These are phyloP conservation scores for Linnemannia schmuckeri DNA, from an alignment of 192 early-diverging fungal genomes.

Conservation along the genomic window DNA sequence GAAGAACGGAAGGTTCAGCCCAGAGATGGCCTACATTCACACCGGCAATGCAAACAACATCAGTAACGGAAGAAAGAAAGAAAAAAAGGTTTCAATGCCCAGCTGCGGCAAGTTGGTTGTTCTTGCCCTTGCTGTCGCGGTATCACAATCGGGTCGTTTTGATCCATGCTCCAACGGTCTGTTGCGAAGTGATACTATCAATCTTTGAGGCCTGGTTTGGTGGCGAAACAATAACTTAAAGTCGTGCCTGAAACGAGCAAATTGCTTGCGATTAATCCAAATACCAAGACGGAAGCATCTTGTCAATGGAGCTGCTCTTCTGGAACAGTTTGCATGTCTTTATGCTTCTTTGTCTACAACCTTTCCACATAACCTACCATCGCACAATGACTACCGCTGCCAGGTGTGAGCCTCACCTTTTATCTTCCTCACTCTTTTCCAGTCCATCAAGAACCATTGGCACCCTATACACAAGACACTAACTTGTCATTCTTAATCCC, in stretches of 20 bases:
- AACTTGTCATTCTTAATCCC: not conserved
- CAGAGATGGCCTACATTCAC: not conserved
- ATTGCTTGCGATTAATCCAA: not conserved
- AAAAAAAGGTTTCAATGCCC: not conserved
- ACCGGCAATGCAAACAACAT: not conserved
- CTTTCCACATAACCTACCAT: not conserved
- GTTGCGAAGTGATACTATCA: not conserved
- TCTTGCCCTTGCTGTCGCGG: too few species aligned
- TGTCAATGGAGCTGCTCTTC: too few species aligned
- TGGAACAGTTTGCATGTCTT: not conserved
- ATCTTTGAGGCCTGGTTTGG: not conserved
- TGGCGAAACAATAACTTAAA: not conserved
- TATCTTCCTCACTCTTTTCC: not conserved
- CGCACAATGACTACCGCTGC: conserved; percentile 60
- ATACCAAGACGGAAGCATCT: not conserved
- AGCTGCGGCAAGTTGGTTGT: too few species aligned
- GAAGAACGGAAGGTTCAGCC: not conserved
- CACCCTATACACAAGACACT: not conserved
- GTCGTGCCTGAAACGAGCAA: not conserved
- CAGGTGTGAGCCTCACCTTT: conserved; percentile 10
- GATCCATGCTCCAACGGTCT: too few species aligned
- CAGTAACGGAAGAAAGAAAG: not conserved
- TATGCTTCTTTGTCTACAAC: not conserved
- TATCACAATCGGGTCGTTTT: too few species aligned
- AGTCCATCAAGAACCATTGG: not conserved